These are phyloP conservation scores for Neopestalotiopsis sp. DNA, from an alignment of 2,329 filamentous ascomycete species.

Conservation along the genomic window DNA sequence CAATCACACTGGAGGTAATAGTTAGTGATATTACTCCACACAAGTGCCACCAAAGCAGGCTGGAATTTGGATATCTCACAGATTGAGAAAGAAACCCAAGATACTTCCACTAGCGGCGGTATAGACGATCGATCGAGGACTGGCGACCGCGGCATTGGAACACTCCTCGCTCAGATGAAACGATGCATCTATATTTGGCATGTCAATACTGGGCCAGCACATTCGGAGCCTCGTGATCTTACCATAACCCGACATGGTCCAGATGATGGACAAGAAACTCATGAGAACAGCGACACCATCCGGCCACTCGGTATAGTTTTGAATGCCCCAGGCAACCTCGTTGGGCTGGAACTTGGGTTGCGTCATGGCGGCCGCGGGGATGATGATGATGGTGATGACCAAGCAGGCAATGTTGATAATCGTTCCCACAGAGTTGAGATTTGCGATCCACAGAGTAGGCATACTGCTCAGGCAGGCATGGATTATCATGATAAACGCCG, in stretches of 20 bases:
- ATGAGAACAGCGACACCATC: conserved; percentile 72
- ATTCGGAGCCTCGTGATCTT: background rate
- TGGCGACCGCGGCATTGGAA: conserved; percentile 72
- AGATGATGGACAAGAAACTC: conserved; percentile 58
- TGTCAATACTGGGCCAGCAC: background rate
- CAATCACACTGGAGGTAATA: conserved; percentile 53
- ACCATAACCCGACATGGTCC: conserved; percentile 39
- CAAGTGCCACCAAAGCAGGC: background rate
- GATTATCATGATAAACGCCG: conserved; percentile 68
- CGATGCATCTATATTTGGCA: conserved; percentile 56
- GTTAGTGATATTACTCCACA: background rate
- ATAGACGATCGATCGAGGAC: conserved; percentile 73
- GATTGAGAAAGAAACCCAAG: conserved; percentile 75
- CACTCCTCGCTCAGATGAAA: conserved; percentile 80
- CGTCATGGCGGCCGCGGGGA: conserved; percentile 62
- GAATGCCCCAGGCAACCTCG: conserved; percentile 67
- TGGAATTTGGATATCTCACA: conserved; percentile 33
- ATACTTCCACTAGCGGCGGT: conserved; percentile 70
- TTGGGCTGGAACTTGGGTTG: conserved; percentile 50
- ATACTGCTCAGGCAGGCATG: conserved; percentile 72
- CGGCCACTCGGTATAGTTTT: conserved; percentile 70
- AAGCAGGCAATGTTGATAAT: conserved; percentile 74
- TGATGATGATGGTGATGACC: conserved; percentile 69
- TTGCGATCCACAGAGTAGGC: conserved; percentile 73
- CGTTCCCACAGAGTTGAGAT: conserved; percentile 72